These are phyloP conservation scores for Theobroma grandiflorum DNA, from an alignment of 441 rosid genomes.

Conservation along the genomic window DNA sequence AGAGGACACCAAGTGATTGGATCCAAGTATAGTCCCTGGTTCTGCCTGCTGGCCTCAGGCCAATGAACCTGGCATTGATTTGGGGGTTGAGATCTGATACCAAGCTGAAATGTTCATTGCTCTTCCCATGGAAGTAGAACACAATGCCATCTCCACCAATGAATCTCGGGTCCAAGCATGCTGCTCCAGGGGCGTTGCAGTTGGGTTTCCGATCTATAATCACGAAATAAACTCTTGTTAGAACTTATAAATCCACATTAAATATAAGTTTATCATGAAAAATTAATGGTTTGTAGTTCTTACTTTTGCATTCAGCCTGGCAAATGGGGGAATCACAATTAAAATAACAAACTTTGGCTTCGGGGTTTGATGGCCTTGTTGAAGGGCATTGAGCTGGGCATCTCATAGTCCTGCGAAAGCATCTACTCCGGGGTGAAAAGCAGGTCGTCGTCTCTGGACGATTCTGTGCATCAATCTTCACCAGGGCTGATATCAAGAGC, in stretches of 20 bases:
- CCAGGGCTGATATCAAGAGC: slow-evolving; percentile 20
- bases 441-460: slow-evolving; percentile 37
- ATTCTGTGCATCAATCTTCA: slow-evolving; percentile 34
- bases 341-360: slow-evolving; percentile 64
- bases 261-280: neutral
- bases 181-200: slow-evolving; percentile 68
- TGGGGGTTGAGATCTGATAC: slow-evolving; percentile 70
- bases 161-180: slow-evolving; percentile 75
- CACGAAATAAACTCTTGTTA: neutral
- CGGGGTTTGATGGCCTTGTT: slow-evolving; percentile 38
- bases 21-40: slow-evolving; percentile 89
- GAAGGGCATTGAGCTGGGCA: slow-evolving; percentile 72
- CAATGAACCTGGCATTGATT: slow-evolving; percentile 77
- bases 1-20: slow-evolving; percentile 80
- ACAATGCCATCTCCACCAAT: slow-evolving; percentile 75
- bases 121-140: slow-evolving; percentile 78
- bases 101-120: slow-evolving; percentile 63
- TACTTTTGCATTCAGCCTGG: slow-evolving; percentile 63
- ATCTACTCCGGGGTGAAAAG: slow-evolving; percentile 37
- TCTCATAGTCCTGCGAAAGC: slow-evolving; percentile 41
- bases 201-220: slow-evolving; percentile 54
- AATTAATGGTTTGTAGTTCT: slow-evolving; percentile 2
- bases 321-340: slow-evolving; percentile 67
- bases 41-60: slow-evolving; percentile 68
- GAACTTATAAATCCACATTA: neutral